Percentiles rank a stretch among this genome's conserved stretches.
Conservation (phyloP, 1,284 basidiomycete species). For the Leccinum huronense region DNA sequence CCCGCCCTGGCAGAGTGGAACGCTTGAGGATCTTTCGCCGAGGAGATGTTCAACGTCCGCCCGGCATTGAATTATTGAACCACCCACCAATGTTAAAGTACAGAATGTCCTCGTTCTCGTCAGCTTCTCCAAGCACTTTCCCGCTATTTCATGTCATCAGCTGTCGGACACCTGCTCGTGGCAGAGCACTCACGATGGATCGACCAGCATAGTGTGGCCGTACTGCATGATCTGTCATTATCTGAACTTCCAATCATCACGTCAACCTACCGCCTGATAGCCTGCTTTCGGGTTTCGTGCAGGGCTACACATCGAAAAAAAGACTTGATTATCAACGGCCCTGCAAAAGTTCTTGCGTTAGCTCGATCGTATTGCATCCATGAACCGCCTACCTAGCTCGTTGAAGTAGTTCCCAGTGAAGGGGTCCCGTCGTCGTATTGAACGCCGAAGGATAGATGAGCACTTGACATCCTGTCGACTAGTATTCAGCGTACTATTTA, state of each 20-base stretch:
- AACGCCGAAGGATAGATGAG: slow-evolving; percentile 92
- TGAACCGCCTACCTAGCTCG: slow-evolving; percentile 64
- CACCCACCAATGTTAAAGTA: slow-evolving; percentile 78
- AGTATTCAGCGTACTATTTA: slow-evolving; percentile 1
- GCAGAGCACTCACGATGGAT: slow-evolving; percentile 69
- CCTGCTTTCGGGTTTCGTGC: slow-evolving; percentile 79
- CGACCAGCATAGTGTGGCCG: slow-evolving; percentile 87
- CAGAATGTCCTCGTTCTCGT: slow-evolving; percentile 79
- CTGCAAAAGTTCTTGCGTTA: slow-evolving; percentile 41
- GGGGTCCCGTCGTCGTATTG: slow-evolving; percentile 89
- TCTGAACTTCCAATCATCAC: not conserved
- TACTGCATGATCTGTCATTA: slow-evolving; percentile 50
- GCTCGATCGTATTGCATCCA: slow-evolving; percentile 6
- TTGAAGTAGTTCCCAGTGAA: slow-evolving; percentile 95
- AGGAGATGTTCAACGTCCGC: slow-evolving; percentile 6
- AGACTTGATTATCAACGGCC: slow-evolving; percentile 96
- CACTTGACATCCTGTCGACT: slow-evolving; percentile 71
- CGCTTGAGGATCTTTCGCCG: slow-evolving; percentile 62
- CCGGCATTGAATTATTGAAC: not conserved
- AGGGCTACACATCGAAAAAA: slow-evolving; percentile 93
- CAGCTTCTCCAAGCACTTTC: slow-evolving; percentile 75
- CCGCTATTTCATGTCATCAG: slow-evolving; percentile 52
- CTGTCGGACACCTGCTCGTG: not conserved
- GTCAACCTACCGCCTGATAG: slow-evolving; percentile 78
- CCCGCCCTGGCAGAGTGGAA: slow-evolving; percentile 72